Evolutionary conservation across 2,329 filamentous ascomycete species (phyloP).

Genomic region (Fusarium succisae): DNA sequence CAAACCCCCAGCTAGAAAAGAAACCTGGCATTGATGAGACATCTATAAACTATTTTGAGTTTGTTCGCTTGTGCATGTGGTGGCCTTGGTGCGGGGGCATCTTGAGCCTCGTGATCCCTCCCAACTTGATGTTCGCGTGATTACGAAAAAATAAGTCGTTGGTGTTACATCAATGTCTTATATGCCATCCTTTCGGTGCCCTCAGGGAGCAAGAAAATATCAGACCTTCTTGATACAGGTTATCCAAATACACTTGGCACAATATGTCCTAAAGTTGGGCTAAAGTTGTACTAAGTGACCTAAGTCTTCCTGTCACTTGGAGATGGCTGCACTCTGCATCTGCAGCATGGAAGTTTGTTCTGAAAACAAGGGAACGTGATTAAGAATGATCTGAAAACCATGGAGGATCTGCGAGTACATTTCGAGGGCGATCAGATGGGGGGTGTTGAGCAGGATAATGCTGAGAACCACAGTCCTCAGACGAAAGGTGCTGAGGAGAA

Average conservation of each 20-base stretch:
- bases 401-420: no score
- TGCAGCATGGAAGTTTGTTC: no score
- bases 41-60: conserved; percentile 14
- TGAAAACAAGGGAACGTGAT: no score
- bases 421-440: neutral
- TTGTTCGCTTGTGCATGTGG: conserved; percentile 9
- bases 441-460: neutral
- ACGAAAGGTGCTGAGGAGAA: neutral
- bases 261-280: neutral
- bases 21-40: conserved; percentile 32
- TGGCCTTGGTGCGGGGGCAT: conserved; percentile 24
- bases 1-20: neutral
- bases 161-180: conserved; percentile 29
- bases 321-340: no score
- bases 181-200: neutral
- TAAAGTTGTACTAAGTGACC: neutral
- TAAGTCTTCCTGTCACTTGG: neutral
- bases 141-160: conserved; percentile 2
- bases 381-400: no score
- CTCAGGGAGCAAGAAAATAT: neutral
- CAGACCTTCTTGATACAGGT: neutral
- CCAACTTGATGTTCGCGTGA: conserved; percentile 22
- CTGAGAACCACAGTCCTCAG: neutral
- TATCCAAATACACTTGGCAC: neutral
- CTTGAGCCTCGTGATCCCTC: conserved; percentile 28